Percentiles rank a stretch among this genome's conserved stretches.
Conservation (phyloP, 345 rosid species). For the Passiflora organensis region DNA sequence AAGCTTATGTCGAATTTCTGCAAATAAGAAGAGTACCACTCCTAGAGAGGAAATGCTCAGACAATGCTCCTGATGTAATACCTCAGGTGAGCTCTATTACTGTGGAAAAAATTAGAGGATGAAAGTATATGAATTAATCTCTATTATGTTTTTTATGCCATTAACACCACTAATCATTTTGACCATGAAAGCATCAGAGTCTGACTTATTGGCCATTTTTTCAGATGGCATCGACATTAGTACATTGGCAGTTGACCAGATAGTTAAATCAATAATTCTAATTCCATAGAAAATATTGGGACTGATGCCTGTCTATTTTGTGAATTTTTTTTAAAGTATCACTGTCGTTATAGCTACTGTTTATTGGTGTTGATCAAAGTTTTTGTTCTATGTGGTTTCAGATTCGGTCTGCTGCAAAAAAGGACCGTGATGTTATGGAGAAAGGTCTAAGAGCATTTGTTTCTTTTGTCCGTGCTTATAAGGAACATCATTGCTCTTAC, state of each 20-base stretch:
- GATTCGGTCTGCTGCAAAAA: constrained; percentile 65
- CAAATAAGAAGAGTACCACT: constrained; percentile 66
- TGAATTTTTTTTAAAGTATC: no score
- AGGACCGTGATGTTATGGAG: constrained; percentile 86
- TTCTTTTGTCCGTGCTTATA: constrained; percentile 80
- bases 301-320: no score
- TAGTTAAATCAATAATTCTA: no score
- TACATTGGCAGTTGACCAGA: no score
- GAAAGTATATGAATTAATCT: not conserved
- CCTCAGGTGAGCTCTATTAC: constrained; percentile 44
- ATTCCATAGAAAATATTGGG: no score
- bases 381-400: constrained; percentile 24
- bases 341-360: no score
- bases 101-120: not conserved
- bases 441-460: constrained; percentile 91
- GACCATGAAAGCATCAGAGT: not conserved
- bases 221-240: no score
- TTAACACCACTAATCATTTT: not conserved
- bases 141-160: not conserved
- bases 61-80: constrained; percentile 57
- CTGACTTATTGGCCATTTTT: not conserved
- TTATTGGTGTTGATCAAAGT: not conserved
- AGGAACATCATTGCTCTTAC: constrained; percentile 79
- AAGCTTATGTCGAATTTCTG: constrained; percentile 81
- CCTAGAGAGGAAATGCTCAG: constrained; percentile 46